phyloP scores from a whole-genome alignment of 1,284 basidiomycete species.

The Kwoniella shivajii region DNA sequence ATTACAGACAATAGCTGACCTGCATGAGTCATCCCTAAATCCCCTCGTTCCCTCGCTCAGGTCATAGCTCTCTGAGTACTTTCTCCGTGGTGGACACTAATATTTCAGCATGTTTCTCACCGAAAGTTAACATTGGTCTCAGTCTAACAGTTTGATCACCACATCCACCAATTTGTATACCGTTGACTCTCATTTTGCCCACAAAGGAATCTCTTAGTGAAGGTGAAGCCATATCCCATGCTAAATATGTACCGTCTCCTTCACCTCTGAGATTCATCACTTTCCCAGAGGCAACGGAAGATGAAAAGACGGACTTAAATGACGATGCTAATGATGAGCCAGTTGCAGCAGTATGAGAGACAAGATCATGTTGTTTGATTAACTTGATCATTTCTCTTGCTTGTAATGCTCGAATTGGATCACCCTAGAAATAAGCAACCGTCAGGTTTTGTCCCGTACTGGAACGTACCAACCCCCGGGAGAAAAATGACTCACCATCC shows the following conservation, averaged over 20 bases:
- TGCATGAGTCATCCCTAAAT: no score
- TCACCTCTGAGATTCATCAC: constrained; percentile 57
- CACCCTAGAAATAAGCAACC: constrained; percentile 21
- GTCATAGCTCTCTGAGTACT: constrained; percentile 20
- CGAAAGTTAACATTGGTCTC: constrained; percentile 59
- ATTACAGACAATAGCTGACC: no score
- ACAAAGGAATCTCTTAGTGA: constrained; percentile 56
- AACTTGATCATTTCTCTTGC: constrained; percentile 58
- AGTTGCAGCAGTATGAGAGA: constrained; percentile 28
- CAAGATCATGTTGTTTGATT: constrained; percentile 44
- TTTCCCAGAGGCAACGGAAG: constrained; percentile 18
- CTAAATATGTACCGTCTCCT: constrained; percentile 58
- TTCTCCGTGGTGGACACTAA: constrained; percentile 35
- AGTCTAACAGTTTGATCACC: constrained; percentile 56
- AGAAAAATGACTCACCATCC: constrained; percentile 43
- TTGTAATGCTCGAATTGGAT: constrained; percentile 60
- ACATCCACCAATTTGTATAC: constrained; percentile 50
- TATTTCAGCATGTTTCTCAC: constrained; percentile 54
- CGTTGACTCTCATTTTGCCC: constrained; percentile 49
- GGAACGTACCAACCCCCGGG: neutral
- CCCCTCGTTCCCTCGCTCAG: no score
- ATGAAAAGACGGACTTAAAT: constrained; percentile 25
- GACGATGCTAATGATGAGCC: constrained; percentile 21
- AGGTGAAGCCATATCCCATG: constrained; percentile 56
- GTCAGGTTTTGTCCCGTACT: neutral